Base-by-base conservation (phyloP, 2,329 filamentous ascomycete genomes). In the Botrytis byssoidea region DNA sequence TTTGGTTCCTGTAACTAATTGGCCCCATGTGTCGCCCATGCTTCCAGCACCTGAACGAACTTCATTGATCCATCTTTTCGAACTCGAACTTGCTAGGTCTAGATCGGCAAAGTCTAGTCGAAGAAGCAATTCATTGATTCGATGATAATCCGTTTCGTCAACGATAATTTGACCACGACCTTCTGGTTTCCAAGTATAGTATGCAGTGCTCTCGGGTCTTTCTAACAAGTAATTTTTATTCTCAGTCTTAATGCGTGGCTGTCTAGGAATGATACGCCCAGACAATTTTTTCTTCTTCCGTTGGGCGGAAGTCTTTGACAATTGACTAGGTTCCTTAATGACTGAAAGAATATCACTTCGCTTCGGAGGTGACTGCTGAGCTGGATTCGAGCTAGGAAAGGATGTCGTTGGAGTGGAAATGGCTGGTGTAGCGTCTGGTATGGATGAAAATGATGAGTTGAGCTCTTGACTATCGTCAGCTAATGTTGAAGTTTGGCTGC, bases 81-180 rank as follows among this genome's bases (percentile, higher is more conserved):
- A 93, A 78, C 92, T 93, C 46, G 85, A 85, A 2, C 83, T 84
- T 0, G 91, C 90, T 66, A 91, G 87, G 18, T 88, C 87, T 5
- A 90, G 82, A 14, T 87, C 91, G 1, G 89, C 86, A 81, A 96
- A 96, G 81, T 94, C 92, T 0, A 94, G 87, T 74, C 91, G 89
- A 8, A 95, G 85, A 0, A 96, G 84, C 16, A 93, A 83, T 77
- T 94, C 92, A 32, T 89, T 85, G 14, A 90, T 88, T 18, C 91
- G 88, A 75, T 90, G 89, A 82, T 94, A 94, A 67, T 87, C 86
- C 40, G 85, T 83, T 35, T 91, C 88, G 20, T 88, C 86, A 4
- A 94, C 86, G 18, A 93, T 85, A 29, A 89, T 85, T 67, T 88
- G 85, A 0, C 91, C 92, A 22, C 91, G 85, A 4, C 89, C 90